A percentile compares a stretch with the other conserved stretches of the same genome.
Conservation (phyloP, 2,329 filamentous ascomycete species). For the Tolypocladium nubicola region DNA sequence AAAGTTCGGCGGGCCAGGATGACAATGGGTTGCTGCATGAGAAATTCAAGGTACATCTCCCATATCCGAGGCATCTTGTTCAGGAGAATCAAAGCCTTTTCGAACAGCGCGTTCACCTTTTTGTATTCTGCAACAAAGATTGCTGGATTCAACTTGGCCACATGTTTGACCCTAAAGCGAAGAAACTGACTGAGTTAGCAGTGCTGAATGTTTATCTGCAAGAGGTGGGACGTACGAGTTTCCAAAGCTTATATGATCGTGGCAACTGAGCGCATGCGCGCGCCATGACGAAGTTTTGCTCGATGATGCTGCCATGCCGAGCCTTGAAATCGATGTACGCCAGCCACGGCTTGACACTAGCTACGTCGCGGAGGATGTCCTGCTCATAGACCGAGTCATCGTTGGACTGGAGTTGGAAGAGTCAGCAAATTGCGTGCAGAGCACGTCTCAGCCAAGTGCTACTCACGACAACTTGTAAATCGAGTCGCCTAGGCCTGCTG, state of each 20-base stretch:
- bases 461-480: constrained; percentile 39
- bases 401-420: constrained; percentile 45
- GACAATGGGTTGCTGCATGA: constrained; percentile 84
- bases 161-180: constrained; percentile 69
- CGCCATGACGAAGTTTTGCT: constrained; percentile 83
- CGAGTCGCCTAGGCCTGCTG: constrained; percentile 30
- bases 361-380: constrained; percentile 77
- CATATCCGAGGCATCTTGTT: constrained; percentile 99
- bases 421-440: neutral
- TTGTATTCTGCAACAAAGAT: constrained; percentile 70
- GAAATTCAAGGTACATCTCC: constrained; percentile 92
- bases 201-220: constrained; percentile 1
- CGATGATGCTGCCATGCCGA: constrained; percentile 72
- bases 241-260: constrained; percentile 97
- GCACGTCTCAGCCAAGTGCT: neutral
- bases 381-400: constrained; percentile 96
- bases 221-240: constrained; percentile 51
- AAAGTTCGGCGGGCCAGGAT: constrained; percentile 81
- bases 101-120: constrained; percentile 92
- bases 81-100: constrained; percentile 80
- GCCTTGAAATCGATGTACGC: constrained; percentile 87
- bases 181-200: constrained; percentile 53
- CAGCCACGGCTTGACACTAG: constrained; percentile 87
- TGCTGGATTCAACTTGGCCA: constrained; percentile 73
- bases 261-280: constrained; percentile 83